Base-by-base conservation (phyloP, 352 stramenopile species). In the Pythium phragmiticola region DNA sequence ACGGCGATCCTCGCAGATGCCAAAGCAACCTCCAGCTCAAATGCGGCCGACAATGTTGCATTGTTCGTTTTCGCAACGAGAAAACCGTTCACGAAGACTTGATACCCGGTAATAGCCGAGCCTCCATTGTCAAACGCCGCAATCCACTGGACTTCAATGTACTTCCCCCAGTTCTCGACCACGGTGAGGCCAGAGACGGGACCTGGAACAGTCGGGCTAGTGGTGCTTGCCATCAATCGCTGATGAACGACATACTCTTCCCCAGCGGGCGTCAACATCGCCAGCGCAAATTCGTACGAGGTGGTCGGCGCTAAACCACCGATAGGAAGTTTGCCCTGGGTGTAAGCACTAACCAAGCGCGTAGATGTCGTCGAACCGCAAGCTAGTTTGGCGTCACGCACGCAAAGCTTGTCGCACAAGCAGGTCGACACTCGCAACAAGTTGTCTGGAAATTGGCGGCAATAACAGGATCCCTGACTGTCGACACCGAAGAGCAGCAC, bases 141-240 rank as follows among this genome's bases (percentile, higher is more conserved):
- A 19, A 55, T 69, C 80, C 80, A 88, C 19, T 85, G 75, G 21
- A 88, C 48, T 51, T 87, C 78, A 13, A 85, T 4, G 17, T 68
- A 69, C 7, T 68, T 49, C 9, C 46, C 68, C 16, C 45, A 65
- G 12, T 23, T 52, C 21, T 81, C 75, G 8, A 80, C 52, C 0
- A 84, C 42, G 16, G n/a, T 60, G 16, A 84, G 47, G 11, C 65
- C 56, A 8, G 62, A 46, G 7, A 84, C 69, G n/a, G 34, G 48
- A 7, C 80, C 75, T 3, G 80, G 80, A 2, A 69, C 28, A 28
- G 80, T 87, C 21, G 58, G 23, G 9, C 45, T 21, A 2, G 63
- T 69, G 0, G 80, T 89, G 16, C 26, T 73, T 28, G 64, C 71
- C 49, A 67, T 53, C 14, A 87, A 26, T 3, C 39, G 9, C 21